Percentiles rank a stretch among this genome's conserved stretches.
phyloP scores from a whole-genome alignment of 257 asterid genomes.

The Verbena officinalis region DNA sequence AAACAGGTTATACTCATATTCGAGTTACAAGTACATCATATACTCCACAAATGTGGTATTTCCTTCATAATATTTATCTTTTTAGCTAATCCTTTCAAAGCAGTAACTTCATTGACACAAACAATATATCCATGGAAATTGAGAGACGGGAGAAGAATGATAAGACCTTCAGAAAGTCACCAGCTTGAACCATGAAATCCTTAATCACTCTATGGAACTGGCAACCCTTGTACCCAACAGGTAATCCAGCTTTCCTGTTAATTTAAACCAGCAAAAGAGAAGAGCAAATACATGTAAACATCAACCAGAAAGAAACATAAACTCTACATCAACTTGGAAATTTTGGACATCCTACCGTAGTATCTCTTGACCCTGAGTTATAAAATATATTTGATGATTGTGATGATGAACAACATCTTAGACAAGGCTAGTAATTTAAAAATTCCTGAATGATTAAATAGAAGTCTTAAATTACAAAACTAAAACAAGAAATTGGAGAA shows the following conservation, averaged over 20 bases:
- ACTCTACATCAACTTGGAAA: neutral
- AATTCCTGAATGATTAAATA: neutral
- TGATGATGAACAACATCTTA: neutral
- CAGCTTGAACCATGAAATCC: slow-evolving; percentile 85
- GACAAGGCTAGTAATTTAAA: neutral
- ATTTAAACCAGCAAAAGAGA: slow-evolving; percentile 24
- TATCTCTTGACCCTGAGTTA: neutral
- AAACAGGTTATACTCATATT: neutral
- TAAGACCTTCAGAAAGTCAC: slow-evolving; percentile 75
- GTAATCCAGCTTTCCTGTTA: slow-evolving; percentile 66
- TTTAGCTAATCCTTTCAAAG: neutral
- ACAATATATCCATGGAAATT: neutral
- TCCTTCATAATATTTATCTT: neutral
- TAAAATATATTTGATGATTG: neutral
- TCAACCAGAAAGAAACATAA: neutral
- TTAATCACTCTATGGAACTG: slow-evolving; percentile 81
- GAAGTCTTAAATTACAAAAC: neutral
- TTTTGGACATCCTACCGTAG: neutral
- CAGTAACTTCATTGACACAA: neutral
- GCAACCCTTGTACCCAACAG: slow-evolving; percentile 73
- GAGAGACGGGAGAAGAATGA: neutral
- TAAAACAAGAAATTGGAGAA: slow-evolving; percentile 4
- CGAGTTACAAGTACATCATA: neutral
- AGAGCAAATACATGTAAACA: neutral
- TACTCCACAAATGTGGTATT: neutral